Percentiles rank a stretch among this genome's conserved stretches.
Conservation (phyloP, 208 protist genomes). For the Borovskyia barvae region DNA sequence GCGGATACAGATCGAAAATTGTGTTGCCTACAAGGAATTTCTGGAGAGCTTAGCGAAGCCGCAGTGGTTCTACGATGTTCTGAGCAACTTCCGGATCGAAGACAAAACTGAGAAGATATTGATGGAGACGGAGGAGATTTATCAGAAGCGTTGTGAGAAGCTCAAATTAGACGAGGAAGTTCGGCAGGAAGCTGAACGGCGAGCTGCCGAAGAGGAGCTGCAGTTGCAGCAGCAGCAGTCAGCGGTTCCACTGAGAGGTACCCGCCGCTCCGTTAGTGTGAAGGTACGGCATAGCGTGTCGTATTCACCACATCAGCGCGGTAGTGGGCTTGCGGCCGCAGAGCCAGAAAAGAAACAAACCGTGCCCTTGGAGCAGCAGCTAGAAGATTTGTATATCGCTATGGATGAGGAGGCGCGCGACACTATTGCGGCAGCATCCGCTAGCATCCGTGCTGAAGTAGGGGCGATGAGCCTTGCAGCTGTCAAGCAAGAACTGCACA, state of each 20-base stretch:
- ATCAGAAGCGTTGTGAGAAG: slow-evolving; percentile 27
- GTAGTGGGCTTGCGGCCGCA: too few species aligned
- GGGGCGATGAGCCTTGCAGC: slow-evolving; percentile 51
- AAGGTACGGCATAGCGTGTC: too few species aligned
- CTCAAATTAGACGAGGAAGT: slow-evolving; percentile 18
- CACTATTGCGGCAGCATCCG: slow-evolving; percentile 30
- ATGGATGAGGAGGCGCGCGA: slow-evolving; percentile 57
- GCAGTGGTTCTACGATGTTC: slow-evolving; percentile 77
- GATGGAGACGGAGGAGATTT: slow-evolving; percentile 45
- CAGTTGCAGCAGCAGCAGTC: too few species aligned
- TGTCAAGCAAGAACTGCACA: slow-evolving; percentile 53
- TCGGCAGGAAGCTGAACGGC: not conserved
- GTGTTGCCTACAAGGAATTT: slow-evolving; percentile 90
- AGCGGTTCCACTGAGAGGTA: too few species aligned
- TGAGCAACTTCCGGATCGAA: slow-evolving; percentile 64
- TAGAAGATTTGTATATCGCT: slow-evolving; percentile 47
- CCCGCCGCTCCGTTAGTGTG: too few species aligned
- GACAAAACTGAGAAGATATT: slow-evolving; percentile 65
- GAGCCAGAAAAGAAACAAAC: slow-evolving; percentile 26
- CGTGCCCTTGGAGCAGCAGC: slow-evolving; percentile 50
- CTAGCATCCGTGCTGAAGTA: slow-evolving; percentile 49
- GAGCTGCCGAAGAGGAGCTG: not conserved
- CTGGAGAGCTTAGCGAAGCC: slow-evolving; percentile 89
- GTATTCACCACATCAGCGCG: too few species aligned
- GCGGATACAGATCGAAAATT: slow-evolving; percentile 91